These are phyloP conservation scores for Blastocystis sp. DNA, from an alignment of 352 stramenopile genomes.

Conservation along the genomic window DNA sequence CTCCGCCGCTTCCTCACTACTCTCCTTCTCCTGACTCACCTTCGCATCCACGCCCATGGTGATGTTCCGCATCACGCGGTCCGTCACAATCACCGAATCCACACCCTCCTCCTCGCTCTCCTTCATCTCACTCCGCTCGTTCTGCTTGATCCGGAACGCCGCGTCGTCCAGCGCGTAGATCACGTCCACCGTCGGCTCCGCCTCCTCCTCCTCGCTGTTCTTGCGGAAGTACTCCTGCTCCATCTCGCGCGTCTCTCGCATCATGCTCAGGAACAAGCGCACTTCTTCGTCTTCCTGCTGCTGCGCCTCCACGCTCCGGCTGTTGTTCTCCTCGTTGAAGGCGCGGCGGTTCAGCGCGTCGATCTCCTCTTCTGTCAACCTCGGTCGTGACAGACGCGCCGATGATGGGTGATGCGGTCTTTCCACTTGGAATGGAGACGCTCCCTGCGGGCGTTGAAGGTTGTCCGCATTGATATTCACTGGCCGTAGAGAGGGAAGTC, in stretches of 20 bases:
- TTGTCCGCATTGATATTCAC: too few relatives aligned
- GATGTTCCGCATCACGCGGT: background rate
- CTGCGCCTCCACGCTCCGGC: background rate
- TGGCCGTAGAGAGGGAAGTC: too few relatives aligned
- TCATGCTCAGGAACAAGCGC: background rate
- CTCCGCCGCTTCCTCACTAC: background rate
- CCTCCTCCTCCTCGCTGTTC: background rate
- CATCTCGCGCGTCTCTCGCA: background rate
- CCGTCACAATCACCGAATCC: background rate
- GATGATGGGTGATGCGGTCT: too few relatives aligned
- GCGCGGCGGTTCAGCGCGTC: conserved; percentile 2
- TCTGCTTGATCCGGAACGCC: background rate
- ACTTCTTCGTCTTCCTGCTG: background rate
- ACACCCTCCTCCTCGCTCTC: conserved; percentile 6
- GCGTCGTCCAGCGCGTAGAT: conserved; percentile 19
- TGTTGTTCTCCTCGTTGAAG: conserved; percentile 13
- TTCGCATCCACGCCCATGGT: background rate
- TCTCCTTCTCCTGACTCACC: background rate
- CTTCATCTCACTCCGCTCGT: background rate
- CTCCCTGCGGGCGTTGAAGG: too few relatives aligned
- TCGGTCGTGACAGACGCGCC: background rate
- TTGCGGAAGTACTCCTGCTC: background rate
- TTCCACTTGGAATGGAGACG: too few relatives aligned
- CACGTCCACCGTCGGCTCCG: background rate
- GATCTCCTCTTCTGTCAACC: background rate